Conservation (phyloP, 139 green algal species). For the Cymbomonas tetramitiformis region DNA sequence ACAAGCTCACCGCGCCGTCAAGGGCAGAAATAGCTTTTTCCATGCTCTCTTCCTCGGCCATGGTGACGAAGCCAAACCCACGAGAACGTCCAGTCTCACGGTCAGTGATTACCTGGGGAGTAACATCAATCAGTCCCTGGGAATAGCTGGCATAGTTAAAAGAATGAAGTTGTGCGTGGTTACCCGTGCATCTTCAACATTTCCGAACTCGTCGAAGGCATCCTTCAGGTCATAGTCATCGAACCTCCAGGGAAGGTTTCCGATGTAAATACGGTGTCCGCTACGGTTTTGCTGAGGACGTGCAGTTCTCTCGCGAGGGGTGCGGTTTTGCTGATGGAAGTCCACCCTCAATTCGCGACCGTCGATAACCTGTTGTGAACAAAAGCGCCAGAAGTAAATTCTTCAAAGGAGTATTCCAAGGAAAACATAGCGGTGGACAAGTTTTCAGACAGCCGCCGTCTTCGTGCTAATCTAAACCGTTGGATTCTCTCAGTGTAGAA, state of each 20-base stretch:
- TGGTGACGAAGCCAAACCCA: constrained; percentile 60
- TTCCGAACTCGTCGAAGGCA: constrained; percentile 43
- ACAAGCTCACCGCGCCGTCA: background rate
- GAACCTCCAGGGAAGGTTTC: constrained; percentile 52
- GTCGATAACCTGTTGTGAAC: no score
- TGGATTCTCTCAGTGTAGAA: no score
- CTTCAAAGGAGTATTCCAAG: no score
- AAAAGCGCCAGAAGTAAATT: no score
- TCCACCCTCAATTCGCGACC: no score
- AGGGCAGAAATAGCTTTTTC: constrained; percentile 3
- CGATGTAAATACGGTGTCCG: constrained; percentile 36
- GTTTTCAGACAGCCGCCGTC: no score
- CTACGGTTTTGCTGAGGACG: background rate
- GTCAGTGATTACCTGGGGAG: constrained; percentile 33
- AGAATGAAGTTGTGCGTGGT: constrained; percentile 29
- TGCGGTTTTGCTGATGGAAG: no score
- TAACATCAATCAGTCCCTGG: no score
- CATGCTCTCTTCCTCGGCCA: constrained; percentile 26
- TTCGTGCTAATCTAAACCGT: no score
- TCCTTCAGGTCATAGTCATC: constrained; percentile 34
- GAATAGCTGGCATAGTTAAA: no score
- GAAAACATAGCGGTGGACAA: no score
- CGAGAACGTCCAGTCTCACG: constrained; percentile 47
- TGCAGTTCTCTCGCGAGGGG: background rate
- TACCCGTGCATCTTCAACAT: constrained; percentile 32